Conservation (phyloP, 2,329 filamentous ascomycete species). For the Alternaria brassicae region DNA sequence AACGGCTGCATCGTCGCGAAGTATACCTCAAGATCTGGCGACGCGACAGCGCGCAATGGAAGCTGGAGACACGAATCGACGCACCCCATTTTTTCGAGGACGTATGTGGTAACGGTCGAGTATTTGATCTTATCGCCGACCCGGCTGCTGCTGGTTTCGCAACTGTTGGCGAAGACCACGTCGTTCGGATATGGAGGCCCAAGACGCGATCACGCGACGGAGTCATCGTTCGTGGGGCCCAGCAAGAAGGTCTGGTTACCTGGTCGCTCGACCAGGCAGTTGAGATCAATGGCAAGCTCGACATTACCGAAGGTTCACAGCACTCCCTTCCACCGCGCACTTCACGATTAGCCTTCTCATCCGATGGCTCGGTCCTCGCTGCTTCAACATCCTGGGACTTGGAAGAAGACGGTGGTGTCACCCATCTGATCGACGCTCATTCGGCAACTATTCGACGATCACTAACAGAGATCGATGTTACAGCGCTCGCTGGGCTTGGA, state of each 20-base stretch:
- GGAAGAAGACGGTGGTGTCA: constrained; percentile 61
- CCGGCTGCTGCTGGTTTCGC: constrained; percentile 76
- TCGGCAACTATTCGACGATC: constrained; percentile 71
- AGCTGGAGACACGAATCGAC: constrained; percentile 83
- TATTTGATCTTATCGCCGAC: constrained; percentile 77
- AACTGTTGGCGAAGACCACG: constrained; percentile 81
- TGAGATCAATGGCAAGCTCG: constrained; percentile 51
- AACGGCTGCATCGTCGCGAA: constrained; percentile 65
- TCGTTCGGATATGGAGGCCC: constrained; percentile 82
- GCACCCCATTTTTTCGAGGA: constrained; percentile 71
- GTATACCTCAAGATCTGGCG: constrained; percentile 92
- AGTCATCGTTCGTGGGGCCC: constrained; percentile 64
- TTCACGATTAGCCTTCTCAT: constrained; percentile 76
- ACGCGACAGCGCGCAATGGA: constrained; percentile 68
- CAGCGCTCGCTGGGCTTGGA: constrained; percentile 70
- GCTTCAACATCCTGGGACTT: constrained; percentile 44
- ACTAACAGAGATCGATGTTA: constrained; percentile 71
- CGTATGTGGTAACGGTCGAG: constrained; percentile 58
- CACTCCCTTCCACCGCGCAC: constrained; percentile 52
- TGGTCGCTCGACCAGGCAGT: constrained; percentile 74
- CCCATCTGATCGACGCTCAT: constrained; percentile 78
- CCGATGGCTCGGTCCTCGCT: constrained; percentile 48
- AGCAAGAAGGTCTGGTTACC: constrained; percentile 65
- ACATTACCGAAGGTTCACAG: constrained; percentile 35
- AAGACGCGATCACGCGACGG: constrained; percentile 73